Conservation (phyloP, 2,329 filamentous ascomycete genomes). For the Thermomyces lanuginosus region DNA sequence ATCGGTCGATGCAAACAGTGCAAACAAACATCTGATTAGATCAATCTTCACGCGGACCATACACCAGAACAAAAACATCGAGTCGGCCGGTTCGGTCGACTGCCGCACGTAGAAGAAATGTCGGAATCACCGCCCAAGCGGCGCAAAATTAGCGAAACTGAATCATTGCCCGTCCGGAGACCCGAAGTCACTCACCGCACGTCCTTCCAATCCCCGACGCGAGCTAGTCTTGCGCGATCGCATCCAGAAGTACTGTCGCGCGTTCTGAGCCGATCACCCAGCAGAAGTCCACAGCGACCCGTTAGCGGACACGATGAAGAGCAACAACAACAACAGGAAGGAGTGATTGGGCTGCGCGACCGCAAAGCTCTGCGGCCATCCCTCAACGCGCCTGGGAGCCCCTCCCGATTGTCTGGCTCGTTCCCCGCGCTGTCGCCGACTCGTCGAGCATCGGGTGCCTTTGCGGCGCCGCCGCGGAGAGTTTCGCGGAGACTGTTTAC, state of each 20-base stretch:
- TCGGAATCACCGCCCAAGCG: slow-evolving; percentile 47
- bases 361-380: slow-evolving; percentile 24
- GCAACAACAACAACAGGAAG: slow-evolving; percentile 8
- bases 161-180: slow-evolving; percentile 24
- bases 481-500: slow-evolving; percentile 19
- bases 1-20: slow-evolving; percentile 23
- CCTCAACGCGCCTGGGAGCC: slow-evolving; percentile 14
- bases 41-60: slow-evolving; percentile 7
- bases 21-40: slow-evolving; percentile 15
- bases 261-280: slow-evolving; percentile 25
- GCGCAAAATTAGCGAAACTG: slow-evolving; percentile 44
- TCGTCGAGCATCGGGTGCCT: slow-evolving; percentile 16
- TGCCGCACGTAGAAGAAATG: slow-evolving; percentile 20
- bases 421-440: slow-evolving; percentile 11
- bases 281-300: slow-evolving; percentile 16
- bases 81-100: slow-evolving; percentile 7
- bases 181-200: slow-evolving; percentile 26
- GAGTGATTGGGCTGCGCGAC: slow-evolving; percentile 18
- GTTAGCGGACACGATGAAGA: too few species aligned
- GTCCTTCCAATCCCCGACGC: slow-evolving; percentile 52
- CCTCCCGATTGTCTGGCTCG: slow-evolving; percentile 8
- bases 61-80: background rate
- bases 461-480: slow-evolving; percentile 21
- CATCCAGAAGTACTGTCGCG: slow-evolving; percentile 43
- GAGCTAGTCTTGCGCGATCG: slow-evolving; percentile 44